These are phyloP conservation scores for Macrotyloma uniflorum DNA, from an alignment of 306 rosid genomes.

Conservation along the genomic window DNA sequence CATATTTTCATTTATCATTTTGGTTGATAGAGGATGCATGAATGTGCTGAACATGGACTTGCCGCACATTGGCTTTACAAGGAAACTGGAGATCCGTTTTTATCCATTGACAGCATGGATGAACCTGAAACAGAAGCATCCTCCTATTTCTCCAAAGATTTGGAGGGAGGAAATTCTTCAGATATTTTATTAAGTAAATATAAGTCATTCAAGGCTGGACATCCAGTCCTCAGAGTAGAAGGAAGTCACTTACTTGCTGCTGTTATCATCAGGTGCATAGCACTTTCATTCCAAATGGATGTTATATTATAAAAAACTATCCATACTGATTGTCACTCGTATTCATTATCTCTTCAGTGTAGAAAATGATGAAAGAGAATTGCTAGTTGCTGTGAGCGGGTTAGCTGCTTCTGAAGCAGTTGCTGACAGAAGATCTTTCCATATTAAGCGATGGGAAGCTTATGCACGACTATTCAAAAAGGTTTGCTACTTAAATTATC, in stretches of 20 bases:
- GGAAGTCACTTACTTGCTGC: slow-evolving; percentile 97
- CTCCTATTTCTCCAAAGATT: slow-evolving; percentile 61
- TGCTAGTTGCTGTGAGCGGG: slow-evolving; percentile 90
- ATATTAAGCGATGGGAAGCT: slow-evolving; percentile 87
- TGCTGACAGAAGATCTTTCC: slow-evolving; percentile 85
- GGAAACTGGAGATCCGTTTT: slow-evolving; percentile 70
- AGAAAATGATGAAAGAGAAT: slow-evolving; percentile 80
- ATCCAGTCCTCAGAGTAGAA: slow-evolving; percentile 94
- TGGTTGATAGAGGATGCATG: slow-evolving; percentile 84
- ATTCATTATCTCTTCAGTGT: slow-evolving; percentile 56
- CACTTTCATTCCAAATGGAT: slow-evolving; percentile 22
- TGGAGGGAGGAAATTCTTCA: slow-evolving; percentile 59
- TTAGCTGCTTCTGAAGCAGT: slow-evolving; percentile 91
- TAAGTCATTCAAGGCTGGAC: slow-evolving; percentile 77
- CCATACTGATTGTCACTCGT: slow-evolving; percentile 12
- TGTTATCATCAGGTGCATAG: slow-evolving; percentile 68
- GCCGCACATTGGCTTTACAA: slow-evolving; percentile 99
- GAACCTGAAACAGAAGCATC: slow-evolving; percentile 65
- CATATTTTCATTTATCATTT: slow-evolving; percentile 25
- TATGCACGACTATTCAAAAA: slow-evolving; percentile 82
- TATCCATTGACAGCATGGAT: slow-evolving; percentile 52
- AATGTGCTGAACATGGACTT: slow-evolving; percentile 94
- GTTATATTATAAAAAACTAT: slow-evolving; percentile 9
- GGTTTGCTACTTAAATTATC: slow-evolving; percentile 52
- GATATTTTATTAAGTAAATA: slow-evolving; percentile 59